These are phyloP conservation scores for Pseudopithomyces chartarum DNA, from an alignment of 2,329 filamentous ascomycete species.

Conservation along the genomic window DNA sequence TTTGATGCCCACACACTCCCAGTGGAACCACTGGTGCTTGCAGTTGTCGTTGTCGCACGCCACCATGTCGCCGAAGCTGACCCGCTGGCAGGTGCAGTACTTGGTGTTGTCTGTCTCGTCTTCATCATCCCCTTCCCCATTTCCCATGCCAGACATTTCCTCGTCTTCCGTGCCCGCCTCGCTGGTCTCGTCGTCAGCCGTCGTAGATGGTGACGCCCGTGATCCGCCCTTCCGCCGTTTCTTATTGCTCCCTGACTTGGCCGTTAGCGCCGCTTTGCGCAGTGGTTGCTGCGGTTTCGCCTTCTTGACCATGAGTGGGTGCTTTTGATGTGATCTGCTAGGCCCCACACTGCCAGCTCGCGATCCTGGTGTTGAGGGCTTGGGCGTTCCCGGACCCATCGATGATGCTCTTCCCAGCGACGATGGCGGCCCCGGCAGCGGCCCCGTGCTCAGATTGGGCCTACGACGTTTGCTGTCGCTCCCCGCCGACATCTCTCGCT, in stretches of 20 bases:
- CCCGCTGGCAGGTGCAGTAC: conserved; percentile 82
- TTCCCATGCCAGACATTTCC: conserved; percentile 58
- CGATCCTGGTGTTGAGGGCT: conserved; percentile 58
- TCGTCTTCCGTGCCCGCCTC: conserved; percentile 48
- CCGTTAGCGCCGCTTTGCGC: conserved; percentile 41
- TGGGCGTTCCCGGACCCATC: conserved; percentile 67
- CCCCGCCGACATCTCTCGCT: conserved; percentile 61
- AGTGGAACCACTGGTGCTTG: conserved; percentile 87
- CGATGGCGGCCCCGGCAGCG: conserved; percentile 58
- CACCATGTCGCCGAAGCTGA: conserved; percentile 87
- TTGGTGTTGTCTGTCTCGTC: conserved; percentile 76
- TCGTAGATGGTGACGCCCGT: conserved; percentile 48
- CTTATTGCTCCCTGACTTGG: conserved; percentile 43
- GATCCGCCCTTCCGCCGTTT: conserved; percentile 45
- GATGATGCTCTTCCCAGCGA: conserved; percentile 64
- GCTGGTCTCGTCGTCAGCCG: conserved; percentile 60
- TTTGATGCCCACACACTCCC: conserved; percentile 62
- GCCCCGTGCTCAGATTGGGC: conserved; percentile 58
- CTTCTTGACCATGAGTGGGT: conserved; percentile 57
- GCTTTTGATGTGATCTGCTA: conserved; percentile 45
- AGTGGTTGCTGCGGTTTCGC: conserved; percentile 58
- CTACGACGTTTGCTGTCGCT: conserved; percentile 64
- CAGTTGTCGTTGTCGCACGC: conserved; percentile 85
- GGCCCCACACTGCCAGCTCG: conserved; percentile 67
- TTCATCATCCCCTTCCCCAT: conserved; percentile 50